Evolutionary conservation across 2,329 filamentous ascomycete species (phyloP).

Genomic region (Corynespora cassiicola): DNA sequence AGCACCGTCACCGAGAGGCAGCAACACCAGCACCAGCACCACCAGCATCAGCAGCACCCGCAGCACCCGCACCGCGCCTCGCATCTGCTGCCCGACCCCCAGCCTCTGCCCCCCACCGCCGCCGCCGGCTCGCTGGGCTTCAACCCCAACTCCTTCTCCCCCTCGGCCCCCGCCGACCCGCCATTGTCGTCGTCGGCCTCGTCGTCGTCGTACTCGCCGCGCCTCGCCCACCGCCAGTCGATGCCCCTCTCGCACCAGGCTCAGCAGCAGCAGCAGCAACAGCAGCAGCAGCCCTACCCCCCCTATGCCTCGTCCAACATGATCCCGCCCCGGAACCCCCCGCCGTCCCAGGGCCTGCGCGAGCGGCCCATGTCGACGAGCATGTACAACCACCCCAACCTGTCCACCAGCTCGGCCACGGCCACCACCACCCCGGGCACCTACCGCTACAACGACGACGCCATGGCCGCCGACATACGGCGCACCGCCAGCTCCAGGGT

Average conservation of each 20-base stretch:
- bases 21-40: constrained; percentile 30
- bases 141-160: constrained; percentile 47
- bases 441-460: constrained; percentile 57
- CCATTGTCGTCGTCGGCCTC: constrained; percentile 31
- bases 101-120: too few relatives aligned
- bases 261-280: constrained; percentile 51
- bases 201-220: constrained; percentile 36
- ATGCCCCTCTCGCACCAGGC: constrained; percentile 52
- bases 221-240: constrained; percentile 50
- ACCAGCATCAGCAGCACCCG: too few relatives aligned
- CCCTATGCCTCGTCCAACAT: constrained; percentile 33
- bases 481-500: constrained; percentile 70
- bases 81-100: constrained; percentile 38
- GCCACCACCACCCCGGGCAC: constrained; percentile 46
- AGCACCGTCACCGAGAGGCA: constrained; percentile 48
- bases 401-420: constrained; percentile 52
- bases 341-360: constrained; percentile 35
- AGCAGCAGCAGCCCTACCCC: constrained; percentile 43
- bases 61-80: constrained; percentile 21
- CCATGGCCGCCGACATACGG: constrained; percentile 40
- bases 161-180: constrained; percentile 29
- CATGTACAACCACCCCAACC: constrained; percentile 57
- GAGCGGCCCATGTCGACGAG: constrained; percentile 52
- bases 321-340: constrained; percentile 35
- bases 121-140: constrained; percentile 45